Base-by-base conservation (phyloP, 768 basidiomycete genomes). In the Pleurotus djamor region DNA sequence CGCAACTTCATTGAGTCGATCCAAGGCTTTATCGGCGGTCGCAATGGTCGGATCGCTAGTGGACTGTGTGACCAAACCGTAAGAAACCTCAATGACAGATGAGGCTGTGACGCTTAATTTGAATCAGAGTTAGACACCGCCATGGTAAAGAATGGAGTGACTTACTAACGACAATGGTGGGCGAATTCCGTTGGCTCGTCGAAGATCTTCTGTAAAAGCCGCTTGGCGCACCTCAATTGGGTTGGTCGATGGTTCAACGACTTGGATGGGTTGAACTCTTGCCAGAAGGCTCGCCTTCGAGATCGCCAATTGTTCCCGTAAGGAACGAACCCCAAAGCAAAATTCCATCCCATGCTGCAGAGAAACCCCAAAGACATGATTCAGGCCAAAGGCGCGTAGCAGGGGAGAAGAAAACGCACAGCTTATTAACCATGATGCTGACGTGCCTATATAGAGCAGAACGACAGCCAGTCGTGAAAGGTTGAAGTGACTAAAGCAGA, bases 251-350 rank as follows among this genome's bases (percentile, higher is more conserved):
- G 76, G 7, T 69, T 60, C 12, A 57, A 54, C 0, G 69, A 65
- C 1, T 74, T 73, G 21, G 67, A 64, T 0, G 67, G 63, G 52
- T 76, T 73, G 61, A 81, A 76, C 56, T 80, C 72, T 50, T 76
- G 66, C 37, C 73, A 71, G 62, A 82, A 79, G 7, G 73, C 50
- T n/a, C 74, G 70, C 7, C 82, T 72, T 17, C 74, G 73, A 9
- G 70, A 68, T 51, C 70, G 74, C 81, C 81, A 81, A 34, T 52
- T 43, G 34, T 71, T 65, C n/a, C 76, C 76, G 51, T 81, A 81
- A 3, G 69, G 71, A 71, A 79, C 72, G 47, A 74, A 64, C 1
- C 69, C 69, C 50, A 80, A 71, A 45, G 71, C 65, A 71, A 74
- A 79, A 21, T 69, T 71, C 65, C 72, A 76, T 2, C 77, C 78